Percentiles rank a stretch among this genome's conserved stretches.
Evolutionary conservation across 345 rosid genomes (phyloP).

Genomic region (Reutealis trisperma): DNA sequence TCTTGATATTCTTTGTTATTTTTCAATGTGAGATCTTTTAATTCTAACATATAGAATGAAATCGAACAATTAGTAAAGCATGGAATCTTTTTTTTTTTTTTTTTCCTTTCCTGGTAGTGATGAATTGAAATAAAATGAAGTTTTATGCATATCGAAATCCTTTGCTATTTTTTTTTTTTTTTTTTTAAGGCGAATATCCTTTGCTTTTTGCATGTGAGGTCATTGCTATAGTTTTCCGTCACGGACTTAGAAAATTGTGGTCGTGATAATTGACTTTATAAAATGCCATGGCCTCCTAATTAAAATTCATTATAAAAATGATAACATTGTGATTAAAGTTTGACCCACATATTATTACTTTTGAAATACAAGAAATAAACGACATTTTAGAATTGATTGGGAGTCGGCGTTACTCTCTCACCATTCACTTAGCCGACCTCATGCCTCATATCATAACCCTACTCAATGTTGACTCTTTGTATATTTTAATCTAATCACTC

Average conservation of each 20-base stretch:
- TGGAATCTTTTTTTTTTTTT: neutral
- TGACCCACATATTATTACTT: neutral
- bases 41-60: no score
- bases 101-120: no score
- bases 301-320: neutral
- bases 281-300: neutral
- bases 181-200: neutral
- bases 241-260: conserved; percentile 1
- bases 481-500: neutral
- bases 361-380: neutral
- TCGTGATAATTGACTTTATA: neutral
- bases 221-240: neutral
- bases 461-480: neutral
- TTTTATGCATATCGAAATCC: no score
- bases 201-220: neutral
- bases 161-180: no score
- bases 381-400: neutral
- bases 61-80: neutral
- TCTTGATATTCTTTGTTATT: no score
- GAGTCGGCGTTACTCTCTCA: neutral
- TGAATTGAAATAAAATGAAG: no score
- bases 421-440: neutral
- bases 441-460: neutral
- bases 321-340: neutral
- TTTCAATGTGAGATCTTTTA: no score